Conservation (phyloP, 441 rosid genomes). For the Gossypium lobatum region DNA sequence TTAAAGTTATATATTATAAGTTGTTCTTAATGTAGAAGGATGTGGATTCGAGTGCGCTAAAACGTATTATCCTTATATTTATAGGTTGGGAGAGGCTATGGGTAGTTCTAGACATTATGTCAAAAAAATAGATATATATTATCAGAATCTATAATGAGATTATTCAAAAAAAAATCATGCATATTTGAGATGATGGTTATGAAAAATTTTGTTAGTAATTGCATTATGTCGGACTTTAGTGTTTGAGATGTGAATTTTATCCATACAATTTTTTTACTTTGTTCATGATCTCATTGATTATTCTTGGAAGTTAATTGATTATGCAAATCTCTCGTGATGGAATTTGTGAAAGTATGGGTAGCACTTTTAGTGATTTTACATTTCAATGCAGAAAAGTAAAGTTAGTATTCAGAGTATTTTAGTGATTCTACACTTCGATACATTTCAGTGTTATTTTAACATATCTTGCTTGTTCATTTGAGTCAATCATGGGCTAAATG, state of each 20-base stretch:
- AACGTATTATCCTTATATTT: too few species aligned
- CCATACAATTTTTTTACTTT: too few species aligned
- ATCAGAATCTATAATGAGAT: too few species aligned
- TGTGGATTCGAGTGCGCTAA: background rate
- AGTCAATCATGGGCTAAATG: background rate
- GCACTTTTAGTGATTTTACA: background rate
- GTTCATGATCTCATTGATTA: background rate
- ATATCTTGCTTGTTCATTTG: background rate
- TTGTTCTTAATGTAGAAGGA: too few species aligned
- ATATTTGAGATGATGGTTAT: too few species aligned
- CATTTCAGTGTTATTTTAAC: background rate
- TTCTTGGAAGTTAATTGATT: too few species aligned
- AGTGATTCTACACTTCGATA: accelerated
- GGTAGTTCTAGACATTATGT: background rate
- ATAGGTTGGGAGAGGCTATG: background rate
- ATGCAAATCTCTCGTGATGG: background rate
- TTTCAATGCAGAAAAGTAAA: background rate
- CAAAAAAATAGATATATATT: too few species aligned
- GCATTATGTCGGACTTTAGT: too few species aligned
- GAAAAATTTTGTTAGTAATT: too few species aligned
- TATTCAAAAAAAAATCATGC: too few species aligned
- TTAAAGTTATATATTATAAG: too few species aligned
- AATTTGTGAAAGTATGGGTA: background rate
- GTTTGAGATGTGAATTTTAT: too few species aligned
- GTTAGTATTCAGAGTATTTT: background rate